Percentiles rank a stretch among this genome's conserved stretches.
These are phyloP conservation scores for Vigna unguiculata DNA, from an alignment of 306 rosid species.

Conservation along the genomic window DNA sequence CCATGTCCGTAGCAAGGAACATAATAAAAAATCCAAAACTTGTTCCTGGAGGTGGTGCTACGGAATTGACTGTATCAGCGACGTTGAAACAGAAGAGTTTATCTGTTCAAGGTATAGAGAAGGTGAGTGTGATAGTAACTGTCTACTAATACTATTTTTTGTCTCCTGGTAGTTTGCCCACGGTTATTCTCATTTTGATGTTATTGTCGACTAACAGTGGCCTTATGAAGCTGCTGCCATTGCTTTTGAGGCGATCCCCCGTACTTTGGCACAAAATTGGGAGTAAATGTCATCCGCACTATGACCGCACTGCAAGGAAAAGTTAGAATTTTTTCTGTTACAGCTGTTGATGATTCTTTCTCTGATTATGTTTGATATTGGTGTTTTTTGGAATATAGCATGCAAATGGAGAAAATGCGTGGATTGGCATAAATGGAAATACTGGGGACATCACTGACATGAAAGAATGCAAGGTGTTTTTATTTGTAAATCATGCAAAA, in stretches of 20 bases:
- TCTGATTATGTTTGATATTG: conserved; percentile 8
- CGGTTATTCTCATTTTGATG: conserved; percentile 33
- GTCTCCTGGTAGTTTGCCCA: neutral
- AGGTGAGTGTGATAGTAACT: conserved; percentile 57
- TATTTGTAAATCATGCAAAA: conserved; percentile 20
- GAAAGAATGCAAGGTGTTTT: conserved; percentile 79
- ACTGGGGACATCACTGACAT: conserved; percentile 77
- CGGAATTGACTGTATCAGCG: conserved; percentile 95
- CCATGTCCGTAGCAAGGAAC: conserved; percentile 92
- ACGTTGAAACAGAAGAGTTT: conserved; percentile 94
- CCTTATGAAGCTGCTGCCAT: conserved; percentile 99
- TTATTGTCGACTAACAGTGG: conserved; percentile 70
- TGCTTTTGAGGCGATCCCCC: conserved; percentile 97
- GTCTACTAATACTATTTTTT: conserved; percentile 10
- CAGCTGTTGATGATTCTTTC: neutral
- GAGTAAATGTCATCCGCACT: conserved; percentile 90
- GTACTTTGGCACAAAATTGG: conserved; percentile 99
- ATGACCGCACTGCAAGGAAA: conserved; percentile 98
- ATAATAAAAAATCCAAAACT: conserved; percentile 89
- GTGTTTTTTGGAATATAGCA: conserved; percentile 61
- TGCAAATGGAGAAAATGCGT: conserved; percentile 92
- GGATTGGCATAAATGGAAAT: conserved; percentile 96
- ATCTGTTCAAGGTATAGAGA: conserved; percentile 93
- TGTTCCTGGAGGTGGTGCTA: conserved; percentile 96
- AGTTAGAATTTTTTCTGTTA: conserved; percentile 49